Base-by-base conservation (phyloP, 257 asterid genomes). In the Penstemon eatonii region DNA sequence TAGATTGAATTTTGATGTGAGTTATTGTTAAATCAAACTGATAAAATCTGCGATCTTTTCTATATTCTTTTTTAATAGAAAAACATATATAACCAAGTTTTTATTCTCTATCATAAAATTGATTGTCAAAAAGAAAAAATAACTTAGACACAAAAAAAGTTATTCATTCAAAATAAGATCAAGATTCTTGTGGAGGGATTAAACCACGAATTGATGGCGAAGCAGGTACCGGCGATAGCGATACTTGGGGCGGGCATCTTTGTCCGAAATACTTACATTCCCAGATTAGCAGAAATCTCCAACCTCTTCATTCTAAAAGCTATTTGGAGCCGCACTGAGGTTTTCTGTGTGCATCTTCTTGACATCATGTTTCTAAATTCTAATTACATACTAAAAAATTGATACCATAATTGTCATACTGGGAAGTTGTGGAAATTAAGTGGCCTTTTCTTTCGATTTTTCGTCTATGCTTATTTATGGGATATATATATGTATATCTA, bases 241-340 rank as follows among this genome's bases (percentile, higher is more conserved):
- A 86, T 92, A 37, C 70, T 92, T 58, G 98, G 98, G 42, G 96
- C 97, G 60, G 98, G 98, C 50, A 90, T 82, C 66, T 92, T 92
- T 71, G 96, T 86, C 1, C 83, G 79, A 76, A 82, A 60, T 65
- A 82, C 88, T 58, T 92, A 92, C 80, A 85, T 92, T 57, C 98
- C 98, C 8, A 81, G 97, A 81, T 79, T 92, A 59, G 91, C 97
- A 53, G 98, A 92, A 75, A 83, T 92, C 78, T 85, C 97, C 58
- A 52, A 82, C 55, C 87, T 75, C 43, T 77, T 88, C 43, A 67
- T 81, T 59, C 91, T 92, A 69, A 79, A 73, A 73, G 84, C 86
- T 60, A 90, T 92, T 74, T 92, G 98, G 98, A 90, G 96, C 75
- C 95, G 98, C 70, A 73, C 85, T 46, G 77, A 86, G 97, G 96